phyloP scores from a whole-genome alignment of 139 green algal genomes.

The Coccomyxa sp. region DNA sequence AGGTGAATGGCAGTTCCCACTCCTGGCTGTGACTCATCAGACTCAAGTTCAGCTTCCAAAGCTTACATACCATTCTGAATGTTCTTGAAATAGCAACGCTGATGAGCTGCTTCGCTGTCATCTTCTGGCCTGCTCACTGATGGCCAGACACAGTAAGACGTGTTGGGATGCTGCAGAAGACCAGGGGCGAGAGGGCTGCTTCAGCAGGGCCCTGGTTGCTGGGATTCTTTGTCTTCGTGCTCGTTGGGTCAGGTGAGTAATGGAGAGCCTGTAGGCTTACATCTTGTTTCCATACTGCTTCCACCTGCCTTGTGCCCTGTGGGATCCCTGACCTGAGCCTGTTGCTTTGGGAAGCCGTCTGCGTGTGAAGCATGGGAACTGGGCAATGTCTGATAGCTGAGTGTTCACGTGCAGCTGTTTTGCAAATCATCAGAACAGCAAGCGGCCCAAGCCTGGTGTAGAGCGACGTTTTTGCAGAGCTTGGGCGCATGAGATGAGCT shows the following conservation, averaged over 20 bases:
- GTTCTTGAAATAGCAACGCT: neutral
- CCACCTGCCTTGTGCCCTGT: neutral
- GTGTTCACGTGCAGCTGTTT: constrained; percentile 22
- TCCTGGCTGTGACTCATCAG: neutral
- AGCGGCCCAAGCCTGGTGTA: no score
- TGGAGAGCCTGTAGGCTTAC: neutral
- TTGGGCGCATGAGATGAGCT: neutral
- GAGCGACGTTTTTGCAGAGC: neutral
- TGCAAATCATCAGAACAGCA: constrained; percentile 32
- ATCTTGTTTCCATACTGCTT: neutral
- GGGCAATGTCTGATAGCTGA: neutral
- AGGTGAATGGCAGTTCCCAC: neutral
- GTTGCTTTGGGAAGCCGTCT: neutral
- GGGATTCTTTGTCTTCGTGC: constrained; percentile 81
- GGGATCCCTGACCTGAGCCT: no score
- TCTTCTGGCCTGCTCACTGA: neutral
- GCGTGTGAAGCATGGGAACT: neutral
- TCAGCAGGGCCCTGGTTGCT: constrained; percentile 65
- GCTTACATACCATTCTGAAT: neutral
- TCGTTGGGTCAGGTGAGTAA: constrained; percentile 64
- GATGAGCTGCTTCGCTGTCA: neutral
- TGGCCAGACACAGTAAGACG: neutral
- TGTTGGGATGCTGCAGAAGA: constrained; percentile 7
- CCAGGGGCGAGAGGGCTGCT: constrained; percentile 38
- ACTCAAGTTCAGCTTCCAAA: neutral